Conservation (phyloP, 148 eudicot genomes). For the Camellia sinensis region DNA sequence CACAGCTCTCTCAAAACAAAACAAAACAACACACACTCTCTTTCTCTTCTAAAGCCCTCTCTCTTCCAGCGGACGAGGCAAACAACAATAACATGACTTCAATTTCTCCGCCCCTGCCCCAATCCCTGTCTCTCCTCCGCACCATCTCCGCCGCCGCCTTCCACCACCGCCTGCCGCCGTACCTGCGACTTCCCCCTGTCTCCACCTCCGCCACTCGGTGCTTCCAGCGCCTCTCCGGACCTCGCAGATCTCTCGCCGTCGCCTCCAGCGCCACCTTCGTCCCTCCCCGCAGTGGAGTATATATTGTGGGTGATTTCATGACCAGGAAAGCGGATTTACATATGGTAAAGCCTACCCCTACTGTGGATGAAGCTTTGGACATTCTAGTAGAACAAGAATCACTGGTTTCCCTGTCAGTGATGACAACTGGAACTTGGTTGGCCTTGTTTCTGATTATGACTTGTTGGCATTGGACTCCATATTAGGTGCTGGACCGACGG, state of each 20-base stretch:
- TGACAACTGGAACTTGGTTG: no score
- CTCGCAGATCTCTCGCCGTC: constrained; percentile 24
- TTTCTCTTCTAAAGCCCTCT: no score
- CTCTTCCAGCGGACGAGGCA: no score
- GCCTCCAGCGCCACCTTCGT: constrained; percentile 21
- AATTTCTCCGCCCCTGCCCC: constrained; percentile 25
- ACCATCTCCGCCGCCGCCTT: constrained; percentile 15
- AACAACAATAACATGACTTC: constrained; percentile 34
- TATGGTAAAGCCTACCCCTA: constrained; percentile 75
- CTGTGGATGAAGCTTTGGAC: constrained; percentile 90
- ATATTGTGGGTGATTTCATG: constrained; percentile 84
- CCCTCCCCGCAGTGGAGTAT: constrained; percentile 53
- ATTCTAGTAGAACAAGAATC: no score
- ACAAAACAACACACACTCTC: no score
- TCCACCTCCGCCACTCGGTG: constrained; percentile 12
- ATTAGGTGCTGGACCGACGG: no score
- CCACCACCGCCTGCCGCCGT: constrained; percentile 22
- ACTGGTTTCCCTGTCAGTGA: no score
- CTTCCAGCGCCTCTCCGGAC: background rate
- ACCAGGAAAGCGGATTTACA: constrained; percentile 64
- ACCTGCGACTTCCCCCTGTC: constrained; percentile 3
- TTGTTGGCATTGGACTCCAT: no score
- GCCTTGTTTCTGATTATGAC: no score
- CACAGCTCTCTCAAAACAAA: no score
- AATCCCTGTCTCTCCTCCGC: constrained; percentile 26